A percentile compares a stretch with the other conserved stretches of the same genome.
Conservation (phyloP, 2,329 filamentous ascomycete species). For the Phyllosticta paracitricarpa region DNA sequence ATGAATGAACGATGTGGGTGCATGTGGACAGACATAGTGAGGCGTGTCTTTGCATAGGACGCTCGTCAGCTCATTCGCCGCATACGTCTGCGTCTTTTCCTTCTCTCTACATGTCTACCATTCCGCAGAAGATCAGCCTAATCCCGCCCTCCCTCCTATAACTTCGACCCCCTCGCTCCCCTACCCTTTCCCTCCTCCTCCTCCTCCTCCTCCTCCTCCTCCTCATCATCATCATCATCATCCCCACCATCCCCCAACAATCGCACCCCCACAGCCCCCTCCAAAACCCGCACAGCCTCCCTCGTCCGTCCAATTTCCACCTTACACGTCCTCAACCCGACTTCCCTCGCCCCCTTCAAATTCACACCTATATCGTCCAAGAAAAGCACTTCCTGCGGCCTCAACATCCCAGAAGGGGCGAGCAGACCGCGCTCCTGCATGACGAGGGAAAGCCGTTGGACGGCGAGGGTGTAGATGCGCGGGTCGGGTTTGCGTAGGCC, state of each 20-base stretch:
- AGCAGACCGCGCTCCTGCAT: conserved; percentile 56
- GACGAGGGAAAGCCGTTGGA: too few relatives aligned
- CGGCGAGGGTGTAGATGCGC: conserved; percentile 65
- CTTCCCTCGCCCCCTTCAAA: conserved; percentile 63
- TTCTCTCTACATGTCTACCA: too few relatives aligned
- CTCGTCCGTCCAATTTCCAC: conserved; percentile 68
- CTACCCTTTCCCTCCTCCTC: neutral
- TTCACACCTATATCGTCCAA: conserved; percentile 94
- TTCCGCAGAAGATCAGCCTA: too few relatives aligned
- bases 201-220: too few relatives aligned
- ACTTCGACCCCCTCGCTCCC: conserved; percentile 3
- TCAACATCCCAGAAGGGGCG: conserved; percentile 46
- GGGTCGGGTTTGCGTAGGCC: conserved; percentile 82
- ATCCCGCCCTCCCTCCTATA: neutral
- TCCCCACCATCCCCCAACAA: neutral
- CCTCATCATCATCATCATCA: neutral
- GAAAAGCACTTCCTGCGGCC: conserved; percentile 65
- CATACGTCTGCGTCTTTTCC: too few relatives aligned
- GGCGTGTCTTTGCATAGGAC: too few relatives aligned
- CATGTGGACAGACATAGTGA: too few relatives aligned
- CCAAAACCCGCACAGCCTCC: conserved; percentile 59
- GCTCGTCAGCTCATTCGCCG: too few relatives aligned
- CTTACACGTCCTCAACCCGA: conserved; percentile 76
- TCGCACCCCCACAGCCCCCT: neutral
- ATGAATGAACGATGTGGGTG: too few relatives aligned